phyloP scores from a whole-genome alignment of 371 early-diverging fungal species.

The Parasitella parasitica region DNA sequence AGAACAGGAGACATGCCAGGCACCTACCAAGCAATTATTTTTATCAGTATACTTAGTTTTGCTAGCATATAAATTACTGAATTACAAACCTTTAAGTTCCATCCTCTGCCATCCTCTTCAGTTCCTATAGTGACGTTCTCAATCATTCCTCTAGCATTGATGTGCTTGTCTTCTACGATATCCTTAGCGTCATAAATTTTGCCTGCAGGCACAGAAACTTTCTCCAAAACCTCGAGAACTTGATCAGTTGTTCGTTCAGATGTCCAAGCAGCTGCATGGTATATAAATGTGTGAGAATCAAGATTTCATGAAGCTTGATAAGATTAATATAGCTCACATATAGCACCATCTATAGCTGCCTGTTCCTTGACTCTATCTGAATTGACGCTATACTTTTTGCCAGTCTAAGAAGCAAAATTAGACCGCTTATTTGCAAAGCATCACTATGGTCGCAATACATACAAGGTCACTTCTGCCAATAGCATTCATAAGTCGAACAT shows the following conservation, averaged over 20 bases:
- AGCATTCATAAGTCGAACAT: constrained; percentile 52
- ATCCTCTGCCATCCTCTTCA: constrained; percentile 40
- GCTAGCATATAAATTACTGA: too few species aligned
- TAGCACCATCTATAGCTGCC: constrained; percentile 49
- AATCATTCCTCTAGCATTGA: constrained; percentile 52
- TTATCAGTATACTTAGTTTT: too few species aligned
- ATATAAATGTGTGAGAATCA: neutral
- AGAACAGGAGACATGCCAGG: constrained; percentile 53
- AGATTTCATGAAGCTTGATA: neutral
- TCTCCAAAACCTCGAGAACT: constrained; percentile 39
- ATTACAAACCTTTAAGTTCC: constrained; percentile 48
- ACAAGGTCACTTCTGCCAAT: constrained; percentile 53
- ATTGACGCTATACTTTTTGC: constrained; percentile 47
- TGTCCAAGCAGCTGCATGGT: constrained; percentile 48
- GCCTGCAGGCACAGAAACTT: constrained; percentile 54
- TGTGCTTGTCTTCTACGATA: constrained; percentile 54
- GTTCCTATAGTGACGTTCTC: constrained; percentile 44
- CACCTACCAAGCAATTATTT: constrained; percentile 25
- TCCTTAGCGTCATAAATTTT: constrained; percentile 56
- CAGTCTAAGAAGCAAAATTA: constrained; percentile 39
- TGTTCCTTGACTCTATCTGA: constrained; percentile 47
- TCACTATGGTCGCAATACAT: neutral
- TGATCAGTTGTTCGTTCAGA: constrained; percentile 38
- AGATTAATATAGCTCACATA: constrained; percentile 26
- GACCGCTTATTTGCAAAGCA: neutral